These are phyloP conservation scores for Psilocybe subaeruginosa DNA, from an alignment of 768 basidiomycete species.

Conservation along the genomic window DNA sequence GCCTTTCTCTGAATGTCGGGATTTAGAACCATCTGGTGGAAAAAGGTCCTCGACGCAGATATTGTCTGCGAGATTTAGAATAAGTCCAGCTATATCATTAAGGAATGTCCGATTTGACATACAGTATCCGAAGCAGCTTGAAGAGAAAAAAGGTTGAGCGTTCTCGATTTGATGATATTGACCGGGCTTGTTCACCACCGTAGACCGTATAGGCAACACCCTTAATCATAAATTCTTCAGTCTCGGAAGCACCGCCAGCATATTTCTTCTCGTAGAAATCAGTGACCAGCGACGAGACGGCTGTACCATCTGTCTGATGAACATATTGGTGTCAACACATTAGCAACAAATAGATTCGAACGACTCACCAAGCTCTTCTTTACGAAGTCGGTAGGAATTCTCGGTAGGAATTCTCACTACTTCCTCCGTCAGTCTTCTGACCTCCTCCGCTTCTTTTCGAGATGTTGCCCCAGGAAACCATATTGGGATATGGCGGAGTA, in stretches of 20 bases:
- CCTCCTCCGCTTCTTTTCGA: neutral
- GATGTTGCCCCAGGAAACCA: constrained; percentile 29
- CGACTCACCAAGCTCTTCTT: constrained; percentile 1
- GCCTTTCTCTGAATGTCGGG: constrained; percentile 35
- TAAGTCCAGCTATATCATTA: neutral
- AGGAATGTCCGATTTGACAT: neutral
- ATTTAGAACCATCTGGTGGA: constrained; percentile 32
- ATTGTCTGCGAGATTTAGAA: constrained; percentile 9
- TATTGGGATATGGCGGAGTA: constrained; percentile 34
- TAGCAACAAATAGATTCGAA: neutral
- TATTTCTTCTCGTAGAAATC: constrained; percentile 14
- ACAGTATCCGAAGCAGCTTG: constrained; percentile 19
- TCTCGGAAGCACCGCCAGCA: neutral
- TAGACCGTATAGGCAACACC: constrained; percentile 17
- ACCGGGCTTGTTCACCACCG: constrained; percentile 8
- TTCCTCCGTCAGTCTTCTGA: neutral
- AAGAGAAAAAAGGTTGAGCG: neutral
- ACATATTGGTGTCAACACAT: neutral
- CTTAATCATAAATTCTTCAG: constrained; percentile 9
- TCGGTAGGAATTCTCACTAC: constrained; percentile 4
- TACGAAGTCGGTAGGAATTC: neutral
- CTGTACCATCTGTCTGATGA: constrained; percentile 13
- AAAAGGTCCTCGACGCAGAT: constrained; percentile 20
- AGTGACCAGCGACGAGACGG: constrained; percentile 14
- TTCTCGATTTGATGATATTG: neutral